Conservation (phyloP, 2,329 filamentous ascomycete species). For the Davidsoniella neocaledoniae region DNA sequence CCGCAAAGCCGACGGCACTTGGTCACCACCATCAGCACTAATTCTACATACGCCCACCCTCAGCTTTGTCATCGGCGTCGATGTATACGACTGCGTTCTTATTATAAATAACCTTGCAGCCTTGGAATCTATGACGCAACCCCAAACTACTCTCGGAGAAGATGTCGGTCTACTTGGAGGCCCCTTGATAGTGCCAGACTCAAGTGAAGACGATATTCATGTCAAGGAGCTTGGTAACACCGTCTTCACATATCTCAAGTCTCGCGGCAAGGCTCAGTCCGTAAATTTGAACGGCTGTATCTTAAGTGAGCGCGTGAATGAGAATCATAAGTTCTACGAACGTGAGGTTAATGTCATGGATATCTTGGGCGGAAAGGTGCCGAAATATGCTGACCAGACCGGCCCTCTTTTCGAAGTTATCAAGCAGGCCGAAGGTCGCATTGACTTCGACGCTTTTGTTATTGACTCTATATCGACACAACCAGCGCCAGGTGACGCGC, state of each 20-base stretch:
- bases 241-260: conserved; percentile 42
- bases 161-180: conserved; percentile 65
- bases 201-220: conserved; percentile 32
- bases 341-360: conserved; percentile 35
- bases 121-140: conserved; percentile 65
- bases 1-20: conserved; percentile 68
- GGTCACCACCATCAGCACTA: conserved; percentile 83
- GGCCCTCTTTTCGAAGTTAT: conserved; percentile 60
- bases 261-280: conserved; percentile 36
- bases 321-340: conserved; percentile 43
- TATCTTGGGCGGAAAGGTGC: conserved; percentile 39
- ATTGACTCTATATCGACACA: conserved; percentile 47
- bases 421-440: conserved; percentile 72
- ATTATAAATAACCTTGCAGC: conserved; percentile 80
- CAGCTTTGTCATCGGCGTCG: conserved; percentile 78
- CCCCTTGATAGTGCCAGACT: conserved; percentile 44
- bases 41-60: conserved; percentile 78
- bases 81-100: conserved; percentile 90
- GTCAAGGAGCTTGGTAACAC: conserved; percentile 37
- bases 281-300: conserved; percentile 40
- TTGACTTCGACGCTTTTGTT: conserved; percentile 51
- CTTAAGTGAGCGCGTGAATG: conserved; percentile 38
- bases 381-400: conserved; percentile 36
- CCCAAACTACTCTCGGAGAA: conserved; percentile 64
- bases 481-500: conserved; percentile 60